phyloP scores from a whole-genome alignment of 2,329 filamentous ascomycete species.

The Fusarium cicatricum region DNA sequence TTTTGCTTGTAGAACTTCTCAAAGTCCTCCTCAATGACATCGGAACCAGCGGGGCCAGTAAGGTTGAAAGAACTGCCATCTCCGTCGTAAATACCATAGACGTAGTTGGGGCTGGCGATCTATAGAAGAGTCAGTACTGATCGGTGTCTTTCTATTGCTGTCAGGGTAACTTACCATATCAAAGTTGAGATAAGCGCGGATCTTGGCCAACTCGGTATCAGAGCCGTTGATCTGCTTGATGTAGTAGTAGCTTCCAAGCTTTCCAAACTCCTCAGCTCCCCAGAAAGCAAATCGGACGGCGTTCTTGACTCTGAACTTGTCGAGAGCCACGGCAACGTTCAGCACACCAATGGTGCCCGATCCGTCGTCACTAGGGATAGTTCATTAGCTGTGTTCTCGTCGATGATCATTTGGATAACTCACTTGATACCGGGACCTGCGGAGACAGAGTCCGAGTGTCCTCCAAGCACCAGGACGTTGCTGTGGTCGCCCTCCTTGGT shows the following conservation, averaged over 20 bases:
- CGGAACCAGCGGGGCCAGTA: constrained; percentile 62
- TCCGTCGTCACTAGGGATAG: constrained; percentile 59
- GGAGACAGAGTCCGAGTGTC: constrained; percentile 57
- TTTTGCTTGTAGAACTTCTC: constrained; percentile 60
- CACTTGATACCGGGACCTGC: constrained; percentile 66
- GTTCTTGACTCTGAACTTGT: constrained; percentile 56
- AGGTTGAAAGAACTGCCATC: constrained; percentile 68
- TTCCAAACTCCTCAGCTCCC: constrained; percentile 61
- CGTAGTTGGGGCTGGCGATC: constrained; percentile 59
- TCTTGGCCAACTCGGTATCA: constrained; percentile 57
- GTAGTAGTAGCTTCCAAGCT: constrained; percentile 60
- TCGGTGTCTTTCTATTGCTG: no score
- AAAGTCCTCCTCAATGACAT: constrained; percentile 66
- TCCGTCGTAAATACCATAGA: constrained; percentile 66
- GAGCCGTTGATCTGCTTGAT: constrained; percentile 51
- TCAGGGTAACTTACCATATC: constrained; percentile 56
- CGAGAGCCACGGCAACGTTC: constrained; percentile 55
- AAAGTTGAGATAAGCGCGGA: constrained; percentile 64
- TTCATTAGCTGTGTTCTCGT: not conserved
- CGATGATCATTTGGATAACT: constrained; percentile 18
- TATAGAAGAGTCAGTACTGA: constrained; percentile 14
- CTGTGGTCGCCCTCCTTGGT: constrained; percentile 57
- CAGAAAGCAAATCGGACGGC: constrained; percentile 60
- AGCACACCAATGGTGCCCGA: constrained; percentile 60
- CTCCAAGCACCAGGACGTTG: constrained; percentile 58